These are phyloP conservation scores for Silene coronaria DNA, from an alignment of 179 eudicot genomes.

Conservation along the genomic window DNA sequence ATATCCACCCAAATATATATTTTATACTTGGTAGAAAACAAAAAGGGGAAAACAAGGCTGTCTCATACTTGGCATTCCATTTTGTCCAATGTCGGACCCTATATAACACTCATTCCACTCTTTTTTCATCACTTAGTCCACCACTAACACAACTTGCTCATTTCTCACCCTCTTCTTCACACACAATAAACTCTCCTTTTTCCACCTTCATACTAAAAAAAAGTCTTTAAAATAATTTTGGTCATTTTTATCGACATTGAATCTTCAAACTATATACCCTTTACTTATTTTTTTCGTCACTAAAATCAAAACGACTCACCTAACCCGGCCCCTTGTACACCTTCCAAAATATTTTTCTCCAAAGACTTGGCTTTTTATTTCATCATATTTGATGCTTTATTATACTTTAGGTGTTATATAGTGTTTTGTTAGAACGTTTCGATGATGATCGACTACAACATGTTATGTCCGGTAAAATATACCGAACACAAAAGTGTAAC, in stretches of 20 bases:
- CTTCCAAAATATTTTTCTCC: background rate
- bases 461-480: conserved; percentile 59
- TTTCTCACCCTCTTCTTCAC: background rate
- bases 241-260: background rate
- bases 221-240: no score
- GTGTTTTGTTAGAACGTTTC: no score
- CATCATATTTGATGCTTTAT: no score
- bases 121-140: no score
- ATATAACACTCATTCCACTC: background rate
- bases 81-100: background rate
- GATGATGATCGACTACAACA: conserved; percentile 22
- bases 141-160: background rate
- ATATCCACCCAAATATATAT: no score
- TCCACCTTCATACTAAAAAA: background rate
- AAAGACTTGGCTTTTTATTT: conserved; percentile 4
- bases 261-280: background rate
- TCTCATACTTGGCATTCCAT: background rate
- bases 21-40: no score
- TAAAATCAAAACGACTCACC: background rate
- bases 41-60: background rate
- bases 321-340: background rate
- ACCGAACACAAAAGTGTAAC: conserved; percentile 53
- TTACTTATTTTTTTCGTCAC: background rate
- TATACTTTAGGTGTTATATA: no score
- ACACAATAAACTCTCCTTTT: background rate